A percentile compares a stretch with the other conserved stretches of the same genome.
Conservation (phyloP, 768 basidiomycete species). For the Suillus variegatus region DNA sequence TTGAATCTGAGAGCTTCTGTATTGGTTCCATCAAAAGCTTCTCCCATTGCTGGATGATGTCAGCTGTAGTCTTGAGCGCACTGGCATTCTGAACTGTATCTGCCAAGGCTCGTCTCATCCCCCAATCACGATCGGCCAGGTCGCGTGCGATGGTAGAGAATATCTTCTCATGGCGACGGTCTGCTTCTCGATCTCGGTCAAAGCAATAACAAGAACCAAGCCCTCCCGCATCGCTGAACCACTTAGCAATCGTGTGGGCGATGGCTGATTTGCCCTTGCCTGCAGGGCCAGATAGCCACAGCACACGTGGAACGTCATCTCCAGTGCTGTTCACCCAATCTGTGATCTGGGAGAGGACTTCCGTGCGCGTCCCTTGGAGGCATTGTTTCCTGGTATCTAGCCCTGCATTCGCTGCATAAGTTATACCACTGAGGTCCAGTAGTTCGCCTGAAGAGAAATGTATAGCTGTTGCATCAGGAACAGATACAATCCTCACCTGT, state of each 20-base stretch:
- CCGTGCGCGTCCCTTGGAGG: conserved; percentile 20
- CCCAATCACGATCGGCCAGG: conserved; percentile 2
- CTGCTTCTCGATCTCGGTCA: conserved; percentile 6
- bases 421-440: neutral
- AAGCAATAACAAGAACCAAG: conserved; percentile 8
- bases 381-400: conserved; percentile 10
- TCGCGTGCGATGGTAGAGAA: conserved; percentile 15
- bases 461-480: neutral
- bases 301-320: neutral
- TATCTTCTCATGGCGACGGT: conserved; percentile 8
- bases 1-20: conserved; percentile 3
- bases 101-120: neutral
- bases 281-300: neutral
- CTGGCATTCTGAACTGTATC: neutral
- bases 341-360: conserved; percentile 25
- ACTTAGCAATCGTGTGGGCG: conserved; percentile 19
- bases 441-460: neutral
- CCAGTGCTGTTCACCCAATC: conserved; percentile 21
- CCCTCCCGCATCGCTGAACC: neutral
- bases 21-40: conserved; percentile 17
- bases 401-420: neutral
- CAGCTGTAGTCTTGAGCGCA: neutral
- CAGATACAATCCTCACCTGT: neutral
- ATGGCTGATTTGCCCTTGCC: neutral
- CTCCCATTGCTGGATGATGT: conserved; percentile 14